Base-by-base conservation (phyloP, 2,329 filamentous ascomycete genomes). In the Aspergillus sp. region DNA sequence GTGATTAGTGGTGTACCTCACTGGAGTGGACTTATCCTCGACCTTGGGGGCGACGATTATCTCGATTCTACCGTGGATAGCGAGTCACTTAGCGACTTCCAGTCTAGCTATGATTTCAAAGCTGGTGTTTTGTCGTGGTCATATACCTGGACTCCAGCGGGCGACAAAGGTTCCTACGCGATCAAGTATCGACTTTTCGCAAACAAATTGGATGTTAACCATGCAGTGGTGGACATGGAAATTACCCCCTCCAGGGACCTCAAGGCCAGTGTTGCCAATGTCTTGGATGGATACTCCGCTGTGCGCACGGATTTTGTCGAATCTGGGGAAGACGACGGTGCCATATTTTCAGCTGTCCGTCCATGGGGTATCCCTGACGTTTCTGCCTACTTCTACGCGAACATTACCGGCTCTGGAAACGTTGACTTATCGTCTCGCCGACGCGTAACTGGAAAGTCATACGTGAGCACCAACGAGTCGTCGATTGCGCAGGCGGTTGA, bases 1-100 rank as follows among this genome's bases (percentile, higher is more conserved):
- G 86, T 89, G 51, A 88, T 90, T 61, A 84, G 83, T 52, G 89
- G 89, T 23, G 81, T 91, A 15, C 89, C 89, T 6, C 88, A 90
- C 68, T 89, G 87, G 81, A 80, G 81, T 25, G 85, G 83, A 1
- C 73, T 89, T 39, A 70, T 86, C 37, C 76, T 89, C 17, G 80
- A 85, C 52, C 73, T 84, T 3, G 82, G 81, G 3, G 77, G 81
- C 55, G 78, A 78, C 23, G 73, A 76, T 8, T 79, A 83, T 48
- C 76, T 91, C 33, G 82, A 88, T 74, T 84, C 87, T 3, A 84
- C 79, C 0, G 85, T 87, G 2, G 77, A 84, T 47, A 81, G 79
- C 33, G 74, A 74, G 0, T 83, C 86, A 14, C 83, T 91, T 55
- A 81, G 80, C 4, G 75, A 83, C 58, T 91, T 89, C 67, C 73